phyloP scores from a whole-genome alignment of 2,329 filamentous ascomycete species.

The Sporothrix inflata region DNA sequence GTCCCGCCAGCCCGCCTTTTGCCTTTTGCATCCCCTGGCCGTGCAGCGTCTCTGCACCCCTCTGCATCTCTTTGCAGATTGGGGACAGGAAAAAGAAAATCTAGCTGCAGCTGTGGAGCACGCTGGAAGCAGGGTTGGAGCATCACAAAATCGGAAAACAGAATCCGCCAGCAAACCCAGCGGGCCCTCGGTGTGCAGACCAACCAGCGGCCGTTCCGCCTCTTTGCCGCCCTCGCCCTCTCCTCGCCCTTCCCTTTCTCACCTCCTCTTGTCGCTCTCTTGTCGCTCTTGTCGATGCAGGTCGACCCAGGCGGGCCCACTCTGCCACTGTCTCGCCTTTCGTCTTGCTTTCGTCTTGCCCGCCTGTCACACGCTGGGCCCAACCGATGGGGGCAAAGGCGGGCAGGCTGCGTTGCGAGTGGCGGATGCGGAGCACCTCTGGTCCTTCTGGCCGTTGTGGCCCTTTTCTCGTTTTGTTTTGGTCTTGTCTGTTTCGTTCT shows the following conservation, averaged over 20 bases:
- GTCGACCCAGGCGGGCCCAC: constrained; percentile 10
- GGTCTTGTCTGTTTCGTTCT: background rate
- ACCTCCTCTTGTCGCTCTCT: constrained; percentile 7
- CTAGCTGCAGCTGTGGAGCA: background rate
- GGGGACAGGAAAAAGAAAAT: background rate
- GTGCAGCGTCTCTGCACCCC: background rate
- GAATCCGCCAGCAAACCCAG: constrained; percentile 10
- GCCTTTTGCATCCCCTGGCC: constrained; percentile 10
- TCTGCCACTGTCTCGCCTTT: background rate
- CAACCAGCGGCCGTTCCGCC: constrained; percentile 32
- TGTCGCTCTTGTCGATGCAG: background rate
- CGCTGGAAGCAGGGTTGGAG: too few species aligned
- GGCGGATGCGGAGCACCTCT: constrained; percentile 21
- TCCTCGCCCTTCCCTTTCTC: background rate
- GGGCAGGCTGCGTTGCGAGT: constrained; percentile 9
- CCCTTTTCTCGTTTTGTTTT: background rate
- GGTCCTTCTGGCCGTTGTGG: too few species aligned
- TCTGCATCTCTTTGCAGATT: background rate
- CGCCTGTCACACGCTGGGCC: constrained; percentile 11
- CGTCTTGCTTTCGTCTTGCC: background rate
- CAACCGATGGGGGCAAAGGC: background rate
- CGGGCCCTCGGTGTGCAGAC: constrained; percentile 31
- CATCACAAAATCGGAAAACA: background rate
- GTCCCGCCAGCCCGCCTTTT: background rate
- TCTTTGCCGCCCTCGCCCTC: constrained; percentile 30